Evolutionary conservation across 441 rosid genomes (phyloP).

Genomic region (Melastoma candidum): DNA sequence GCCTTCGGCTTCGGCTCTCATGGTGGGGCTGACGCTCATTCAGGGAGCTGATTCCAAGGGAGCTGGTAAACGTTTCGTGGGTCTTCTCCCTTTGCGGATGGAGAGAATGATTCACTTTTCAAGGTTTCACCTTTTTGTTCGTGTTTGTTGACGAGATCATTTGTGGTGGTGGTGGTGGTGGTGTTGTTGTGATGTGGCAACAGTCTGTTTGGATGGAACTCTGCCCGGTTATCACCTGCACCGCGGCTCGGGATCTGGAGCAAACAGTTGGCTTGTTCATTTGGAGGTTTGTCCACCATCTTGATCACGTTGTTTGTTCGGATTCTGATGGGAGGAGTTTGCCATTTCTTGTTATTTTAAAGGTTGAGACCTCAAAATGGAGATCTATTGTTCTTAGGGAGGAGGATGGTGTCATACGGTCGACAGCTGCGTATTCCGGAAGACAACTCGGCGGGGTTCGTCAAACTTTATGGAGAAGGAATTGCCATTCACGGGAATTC

Average conservation of each 20-base stretch:
- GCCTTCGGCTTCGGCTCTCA: slow-evolving; percentile 27
- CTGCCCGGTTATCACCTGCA: slow-evolving; percentile 61
- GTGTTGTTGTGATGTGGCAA: slow-evolving; percentile 2
- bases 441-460: slow-evolving; percentile 8
- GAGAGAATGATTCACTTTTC: too few relatives aligned
- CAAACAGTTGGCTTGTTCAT: slow-evolving; percentile 23
- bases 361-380: neutral
- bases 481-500: slow-evolving; percentile 8
- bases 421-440: slow-evolving; percentile 2
- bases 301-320: neutral
- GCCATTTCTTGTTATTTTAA: too few relatives aligned
- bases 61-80: slow-evolving; percentile 40
- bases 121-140: neutral
- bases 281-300: slow-evolving; percentile 9
- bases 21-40: slow-evolving; percentile 73
- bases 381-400: slow-evolving; percentile 2
- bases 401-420: slow-evolving; percentile 11
- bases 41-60: slow-evolving; percentile 75
- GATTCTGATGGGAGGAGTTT: neutral
- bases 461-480: slow-evolving; percentile 10
- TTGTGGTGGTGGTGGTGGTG: slow-evolving; percentile 1
- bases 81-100: too few relatives aligned
- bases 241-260: slow-evolving; percentile 47
- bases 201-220: slow-evolving; percentile 71
- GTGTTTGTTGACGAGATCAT: neutral